A percentile compares a stretch with the other conserved stretches of the same genome.
Evolutionary conservation across 129 eudicot genomes (phyloP).

Genomic region (Flaveria trinervia): DNA sequence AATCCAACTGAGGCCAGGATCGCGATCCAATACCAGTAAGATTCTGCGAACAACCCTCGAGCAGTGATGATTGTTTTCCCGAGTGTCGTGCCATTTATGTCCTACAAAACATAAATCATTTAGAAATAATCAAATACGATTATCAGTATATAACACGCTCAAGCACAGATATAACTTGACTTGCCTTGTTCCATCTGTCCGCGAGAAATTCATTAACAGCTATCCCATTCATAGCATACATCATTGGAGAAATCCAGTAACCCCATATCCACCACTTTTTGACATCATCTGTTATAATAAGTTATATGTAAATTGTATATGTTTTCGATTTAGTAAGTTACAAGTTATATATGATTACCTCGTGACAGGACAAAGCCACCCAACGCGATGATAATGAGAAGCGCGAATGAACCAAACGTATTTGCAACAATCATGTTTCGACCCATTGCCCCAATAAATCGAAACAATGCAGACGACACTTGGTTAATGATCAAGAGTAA

Average conservation of each 20-base stretch:
- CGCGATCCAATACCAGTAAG: constrained; percentile 81
- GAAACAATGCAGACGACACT: constrained; percentile 52
- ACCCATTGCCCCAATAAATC: constrained; percentile 50
- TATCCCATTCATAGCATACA: constrained; percentile 61
- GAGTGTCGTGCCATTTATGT: constrained; percentile 28
- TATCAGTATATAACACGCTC: background rate
- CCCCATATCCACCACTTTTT: constrained; percentile 65
- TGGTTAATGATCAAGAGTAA: constrained; percentile 46
- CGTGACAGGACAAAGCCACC: constrained; percentile 56
- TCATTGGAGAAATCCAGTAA: constrained; percentile 62
- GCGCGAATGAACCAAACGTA: constrained; percentile 53
- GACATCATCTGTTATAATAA: constrained; percentile 40
- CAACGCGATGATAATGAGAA: constrained; percentile 42
- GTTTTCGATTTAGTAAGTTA: background rate
- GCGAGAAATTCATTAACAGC: constrained; percentile 59
- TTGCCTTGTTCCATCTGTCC: constrained; percentile 51
- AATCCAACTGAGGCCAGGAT: constrained; percentile 53
- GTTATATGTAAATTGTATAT: background rate
- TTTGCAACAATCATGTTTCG: constrained; percentile 63
- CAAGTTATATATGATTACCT: constrained; percentile 28
- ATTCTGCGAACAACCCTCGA: constrained; percentile 58
- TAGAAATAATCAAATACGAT: constrained; percentile 8
- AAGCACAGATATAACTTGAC: constrained; percentile 1
- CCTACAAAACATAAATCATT: constrained; percentile 7
- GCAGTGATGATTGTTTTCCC: constrained; percentile 50